A percentile compares a stretch with the other conserved stretches of the same genome.
Conservation (phyloP, 176 grass and related monocot genomes). For the Thalia dealbata region DNA sequence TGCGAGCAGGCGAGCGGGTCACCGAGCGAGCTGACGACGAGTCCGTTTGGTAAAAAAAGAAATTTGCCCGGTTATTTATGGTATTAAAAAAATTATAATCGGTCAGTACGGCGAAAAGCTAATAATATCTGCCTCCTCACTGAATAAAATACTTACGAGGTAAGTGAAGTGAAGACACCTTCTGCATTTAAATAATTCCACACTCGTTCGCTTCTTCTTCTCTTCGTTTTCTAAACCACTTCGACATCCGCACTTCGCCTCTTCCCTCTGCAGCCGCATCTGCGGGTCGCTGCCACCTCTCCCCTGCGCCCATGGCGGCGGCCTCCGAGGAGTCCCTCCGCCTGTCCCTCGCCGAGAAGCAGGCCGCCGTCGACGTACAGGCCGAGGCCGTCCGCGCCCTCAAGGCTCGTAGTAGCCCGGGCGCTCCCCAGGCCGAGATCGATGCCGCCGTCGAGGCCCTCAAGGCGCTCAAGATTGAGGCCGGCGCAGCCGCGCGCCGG, state of each 20-base stretch:
- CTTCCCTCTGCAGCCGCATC: too few relatives aligned
- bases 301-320: slow-evolving; percentile 6
- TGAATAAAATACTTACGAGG: too few relatives aligned
- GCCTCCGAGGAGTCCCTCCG: slow-evolving; percentile 49
- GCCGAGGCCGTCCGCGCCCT: slow-evolving; percentile 41
- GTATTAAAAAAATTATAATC: too few relatives aligned
- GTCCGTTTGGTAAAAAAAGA: too few relatives aligned
- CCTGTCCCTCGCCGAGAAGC: slow-evolving; percentile 43
- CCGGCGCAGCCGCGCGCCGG: slow-evolving; percentile 37
- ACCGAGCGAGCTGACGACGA: too few relatives aligned
- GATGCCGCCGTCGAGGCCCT: slow-evolving; percentile 50
- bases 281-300: background rate
- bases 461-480: slow-evolving; percentile 45
- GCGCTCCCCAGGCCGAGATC: slow-evolving; percentile 26
- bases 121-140: too few relatives aligned
- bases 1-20: too few relatives aligned
- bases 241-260: slow-evolving; percentile 3
- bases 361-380: slow-evolving; percentile 45
- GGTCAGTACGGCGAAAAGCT: too few relatives aligned
- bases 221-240: background rate
- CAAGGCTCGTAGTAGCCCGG: slow-evolving; percentile 16
- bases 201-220: background rate
- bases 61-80: too few relatives aligned
- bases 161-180: too few relatives aligned
- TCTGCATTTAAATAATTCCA: too few relatives aligned